These are phyloP conservation scores for Chalciporus sphaerocephalus DNA, from an alignment of 768 basidiomycete species.

Conservation along the genomic window DNA sequence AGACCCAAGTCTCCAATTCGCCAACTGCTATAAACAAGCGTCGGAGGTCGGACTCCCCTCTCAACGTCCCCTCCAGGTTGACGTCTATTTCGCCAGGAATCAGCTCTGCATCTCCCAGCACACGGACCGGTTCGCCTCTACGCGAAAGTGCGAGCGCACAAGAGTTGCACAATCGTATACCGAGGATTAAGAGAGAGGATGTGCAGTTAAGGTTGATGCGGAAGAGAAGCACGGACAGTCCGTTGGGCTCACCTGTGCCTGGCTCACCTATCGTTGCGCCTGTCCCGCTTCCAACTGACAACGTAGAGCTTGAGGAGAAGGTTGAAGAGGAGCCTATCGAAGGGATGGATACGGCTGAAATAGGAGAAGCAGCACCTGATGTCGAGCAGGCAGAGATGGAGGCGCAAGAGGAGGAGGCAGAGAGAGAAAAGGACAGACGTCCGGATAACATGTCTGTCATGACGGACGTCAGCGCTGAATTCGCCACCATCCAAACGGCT, in stretches of 20 bases:
- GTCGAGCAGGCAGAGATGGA: slow-evolving; percentile 9
- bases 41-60: slow-evolving; percentile 23
- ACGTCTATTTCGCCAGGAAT: slow-evolving; percentile 17
- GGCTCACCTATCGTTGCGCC: slow-evolving; percentile 7
- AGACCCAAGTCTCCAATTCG: no score
- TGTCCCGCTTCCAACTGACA: neutral
- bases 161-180: slow-evolving; percentile 19
- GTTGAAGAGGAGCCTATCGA: neutral
- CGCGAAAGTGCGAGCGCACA: slow-evolving; percentile 21
- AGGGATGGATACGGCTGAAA: neutral
- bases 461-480: slow-evolving; percentile 42
- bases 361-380: neutral
- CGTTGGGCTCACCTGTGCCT: slow-evolving; percentile 24
- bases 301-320: neutral
- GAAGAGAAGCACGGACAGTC: slow-evolving; percentile 43
- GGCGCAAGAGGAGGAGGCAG: slow-evolving; percentile 22
- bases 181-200: slow-evolving; percentile 49
- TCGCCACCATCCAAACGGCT: slow-evolving; percentile 46
- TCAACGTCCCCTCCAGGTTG: slow-evolving; percentile 13
- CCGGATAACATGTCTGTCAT: slow-evolving; percentile 35
- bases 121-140: slow-evolving; percentile 27
- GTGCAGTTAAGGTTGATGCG: slow-evolving; percentile 47
- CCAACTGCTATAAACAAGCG: slow-evolving; percentile 14
- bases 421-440: slow-evolving; percentile 32
- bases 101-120: slow-evolving; percentile 18